These are phyloP conservation scores for Globisporangium nodosum DNA, from an alignment of 352 stramenopile species.

Conservation along the genomic window DNA sequence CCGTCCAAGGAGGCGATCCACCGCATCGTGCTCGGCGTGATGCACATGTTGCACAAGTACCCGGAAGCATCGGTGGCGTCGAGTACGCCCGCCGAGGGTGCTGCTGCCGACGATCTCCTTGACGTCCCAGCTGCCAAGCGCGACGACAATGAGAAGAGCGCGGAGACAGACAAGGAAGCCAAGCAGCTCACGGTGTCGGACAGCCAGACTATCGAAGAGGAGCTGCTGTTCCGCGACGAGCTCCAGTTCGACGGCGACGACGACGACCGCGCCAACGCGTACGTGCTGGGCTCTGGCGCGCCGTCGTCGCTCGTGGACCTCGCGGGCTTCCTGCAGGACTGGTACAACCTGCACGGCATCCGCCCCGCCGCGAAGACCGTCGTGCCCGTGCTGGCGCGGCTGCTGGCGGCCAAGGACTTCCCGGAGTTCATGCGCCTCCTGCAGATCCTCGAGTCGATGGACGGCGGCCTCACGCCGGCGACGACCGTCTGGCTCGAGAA, in stretches of 20 bases:
- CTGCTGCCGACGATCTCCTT: not conserved
- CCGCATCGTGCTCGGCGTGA: conserved; percentile 52
- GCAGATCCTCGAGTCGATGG: conserved; percentile 75
- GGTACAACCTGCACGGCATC: conserved; percentile 78
- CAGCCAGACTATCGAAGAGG: conserved; percentile 38
- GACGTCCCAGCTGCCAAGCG: not conserved
- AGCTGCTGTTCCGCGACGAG: conserved; percentile 28
- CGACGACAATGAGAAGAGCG: conserved; percentile 3
- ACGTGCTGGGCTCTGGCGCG: conserved; percentile 30
- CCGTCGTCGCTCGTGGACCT: conserved; percentile 54
- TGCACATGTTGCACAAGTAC: conserved; percentile 34
- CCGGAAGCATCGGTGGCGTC: not conserved
- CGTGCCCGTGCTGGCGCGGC: conserved; percentile 56
- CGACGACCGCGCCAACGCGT: conserved; percentile 15
- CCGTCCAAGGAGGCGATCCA: conserved; percentile 67
- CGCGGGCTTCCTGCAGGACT: conserved; percentile 75
- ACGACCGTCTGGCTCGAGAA: conserved; percentile 73
- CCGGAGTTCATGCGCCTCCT: conserved; percentile 63
- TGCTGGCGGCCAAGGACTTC: conserved; percentile 44
- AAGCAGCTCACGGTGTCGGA: conserved; percentile 24
- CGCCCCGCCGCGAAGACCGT: conserved; percentile 66
- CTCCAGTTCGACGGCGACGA: conserved; percentile 38
- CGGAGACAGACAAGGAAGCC: conserved; percentile 21
- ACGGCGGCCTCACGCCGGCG: conserved; percentile 52
- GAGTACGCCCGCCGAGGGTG: not conserved